Evolutionary conservation across 2,329 filamentous ascomycete species (phyloP), one percentile per base, ranked within the genome.

Genomic region (Phialophora macrospora): DNA sequence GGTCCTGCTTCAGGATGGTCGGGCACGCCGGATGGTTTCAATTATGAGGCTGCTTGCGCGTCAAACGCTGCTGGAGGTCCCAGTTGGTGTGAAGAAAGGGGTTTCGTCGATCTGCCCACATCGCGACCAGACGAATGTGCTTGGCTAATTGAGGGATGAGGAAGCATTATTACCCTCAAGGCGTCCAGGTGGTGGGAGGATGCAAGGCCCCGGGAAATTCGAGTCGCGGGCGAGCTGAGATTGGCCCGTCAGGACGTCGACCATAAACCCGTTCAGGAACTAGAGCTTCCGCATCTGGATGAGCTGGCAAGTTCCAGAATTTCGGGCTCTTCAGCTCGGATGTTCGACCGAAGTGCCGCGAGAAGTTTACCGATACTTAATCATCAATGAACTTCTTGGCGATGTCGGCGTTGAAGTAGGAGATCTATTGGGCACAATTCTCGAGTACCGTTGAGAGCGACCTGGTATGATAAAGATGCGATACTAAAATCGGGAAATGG

Each of bases 281-380:
- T 58, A 58, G 55, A 58, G 11, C 55, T 58, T 46, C 55, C 55
- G 34, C 32, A 58, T 58, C 20, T 22, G 54, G 54, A 55, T 34
- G 30, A 55, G 54, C 54, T 55, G 20, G 54, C n/a, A 28, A 55
- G 32, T 34, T 55, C 54, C 30, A 34, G 24, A 34, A 32, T 17
- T 22, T 55, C 52, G 26, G 3, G 34, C 34, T 55, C 32, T 4
- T 12, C 0, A 12, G 32, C 32, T 34, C 11, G 30, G 14, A 34
- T 24, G n/a, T 14, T 20, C 24, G 48, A 17, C 34, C 17, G 44
- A 58, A 48, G 44, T 20, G 17, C 44, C 20, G 44, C 17, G 14
- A 8, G 17, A n/a, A 20, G 38, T n/a, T 34, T 20, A 55, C n/a
- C n/a, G n/a, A n/a, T n/a, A n/a, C 24, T 28, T 55, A n/a, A 20